phyloP scores from a whole-genome alignment of 2,329 filamentous ascomycete genomes.

The Fusarium virguliforme region DNA sequence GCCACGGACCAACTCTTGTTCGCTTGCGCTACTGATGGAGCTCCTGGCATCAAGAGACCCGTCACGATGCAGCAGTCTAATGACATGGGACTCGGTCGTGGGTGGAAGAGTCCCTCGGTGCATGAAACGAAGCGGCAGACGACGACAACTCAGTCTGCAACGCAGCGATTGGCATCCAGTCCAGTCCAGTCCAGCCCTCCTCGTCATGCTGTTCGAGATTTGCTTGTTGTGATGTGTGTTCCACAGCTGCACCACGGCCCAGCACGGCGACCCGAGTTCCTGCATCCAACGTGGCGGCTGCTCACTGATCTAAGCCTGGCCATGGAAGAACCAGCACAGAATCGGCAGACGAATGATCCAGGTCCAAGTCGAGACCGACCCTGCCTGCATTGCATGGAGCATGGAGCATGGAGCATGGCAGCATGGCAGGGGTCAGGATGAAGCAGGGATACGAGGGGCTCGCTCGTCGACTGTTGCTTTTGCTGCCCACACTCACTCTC shows the following conservation, averaged over 20 bases:
- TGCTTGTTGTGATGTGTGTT: constrained; percentile 31
- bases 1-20: constrained; percentile 53
- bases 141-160: constrained; percentile 24
- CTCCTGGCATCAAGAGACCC: constrained; percentile 17
- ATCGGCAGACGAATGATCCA: constrained; percentile 39
- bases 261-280: constrained; percentile 46
- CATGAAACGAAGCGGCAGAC: constrained; percentile 10
- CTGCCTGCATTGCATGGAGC: constrained; percentile 34
- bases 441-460: constrained; percentile 8
- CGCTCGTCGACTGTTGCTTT: constrained; percentile 17
- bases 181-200: constrained; percentile 12
- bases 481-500: constrained; percentile 1
- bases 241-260: constrained; percentile 38
- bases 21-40: constrained; percentile 24
- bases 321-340: constrained; percentile 34
- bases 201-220: constrained; percentile 37
- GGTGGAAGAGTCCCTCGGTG: background rate
- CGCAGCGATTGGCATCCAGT: constrained; percentile 28
- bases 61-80: constrained; percentile 16
- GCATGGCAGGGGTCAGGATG: constrained; percentile 14
- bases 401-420: constrained; percentile 30
- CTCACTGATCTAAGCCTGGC: constrained; percentile 46
- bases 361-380: constrained; percentile 34
- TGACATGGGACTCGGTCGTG: constrained; percentile 7
- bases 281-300: constrained; percentile 52